Conservation (phyloP, 208 protist genomes). For the Acanthamoeba sp. region DNA sequence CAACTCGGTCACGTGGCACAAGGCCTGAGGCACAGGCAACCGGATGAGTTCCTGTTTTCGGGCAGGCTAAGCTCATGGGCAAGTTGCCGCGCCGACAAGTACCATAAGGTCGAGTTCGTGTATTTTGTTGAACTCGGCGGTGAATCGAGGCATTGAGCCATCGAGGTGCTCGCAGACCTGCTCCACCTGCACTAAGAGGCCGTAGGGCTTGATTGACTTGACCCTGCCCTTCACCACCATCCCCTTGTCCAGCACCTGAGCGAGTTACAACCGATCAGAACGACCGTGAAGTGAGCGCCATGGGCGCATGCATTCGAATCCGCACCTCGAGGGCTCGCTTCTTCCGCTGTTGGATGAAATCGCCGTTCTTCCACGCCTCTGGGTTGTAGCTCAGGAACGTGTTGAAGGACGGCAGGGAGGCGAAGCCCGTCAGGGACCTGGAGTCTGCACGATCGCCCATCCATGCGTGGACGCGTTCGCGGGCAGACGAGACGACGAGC, state of each 20-base stretch:
- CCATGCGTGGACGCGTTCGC: background rate
- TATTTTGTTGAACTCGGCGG: slow-evolving; percentile 32
- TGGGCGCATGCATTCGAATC: too few species aligned
- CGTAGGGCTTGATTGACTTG: slow-evolving; percentile 39
- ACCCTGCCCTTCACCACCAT: slow-evolving; percentile 73
- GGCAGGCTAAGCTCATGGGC: too few species aligned
- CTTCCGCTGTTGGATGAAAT: slow-evolving; percentile 28
- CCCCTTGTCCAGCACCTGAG: slow-evolving; percentile 43
- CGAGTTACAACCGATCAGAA: background rate
- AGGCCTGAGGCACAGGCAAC: background rate
- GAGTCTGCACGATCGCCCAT: slow-evolving; percentile 12
- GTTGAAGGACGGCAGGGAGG: slow-evolving; percentile 3
- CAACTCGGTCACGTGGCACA: slow-evolving; percentile 54
- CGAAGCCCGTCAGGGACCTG: slow-evolving; percentile 7
- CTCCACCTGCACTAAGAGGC: slow-evolving; percentile 31
- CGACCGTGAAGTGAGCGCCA: background rate
- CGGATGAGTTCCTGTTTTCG: background rate
- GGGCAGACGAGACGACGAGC: background rate
- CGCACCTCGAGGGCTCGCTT: slow-evolving; percentile 47
- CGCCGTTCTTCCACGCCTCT: slow-evolving; percentile 50
- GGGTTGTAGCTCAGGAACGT: slow-evolving; percentile 52
- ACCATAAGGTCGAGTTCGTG: slow-evolving; percentile 48
- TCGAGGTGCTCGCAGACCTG: slow-evolving; percentile 45
- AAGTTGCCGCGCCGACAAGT: background rate
- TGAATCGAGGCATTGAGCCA: slow-evolving; percentile 23